A percentile compares a stretch with the other conserved stretches of the same genome.
phyloP scores from a whole-genome alignment of 495 filamentous ascomycete genomes.

The Penicillium turbatum region DNA sequence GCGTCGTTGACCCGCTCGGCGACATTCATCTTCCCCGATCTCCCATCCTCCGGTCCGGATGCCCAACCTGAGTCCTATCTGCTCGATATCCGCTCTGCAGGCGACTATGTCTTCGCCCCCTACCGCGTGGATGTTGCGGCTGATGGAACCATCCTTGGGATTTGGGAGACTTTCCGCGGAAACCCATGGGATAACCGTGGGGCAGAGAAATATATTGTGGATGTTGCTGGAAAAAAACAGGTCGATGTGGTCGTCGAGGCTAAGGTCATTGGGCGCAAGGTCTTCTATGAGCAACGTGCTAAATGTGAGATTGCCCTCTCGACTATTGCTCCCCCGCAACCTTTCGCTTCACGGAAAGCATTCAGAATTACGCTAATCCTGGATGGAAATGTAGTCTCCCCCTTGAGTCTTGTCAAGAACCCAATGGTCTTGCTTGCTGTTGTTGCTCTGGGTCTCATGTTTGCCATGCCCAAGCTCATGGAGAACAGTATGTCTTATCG shows the following conservation, averaged over 20 bases:
- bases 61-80: constrained; percentile 61
- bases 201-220: constrained; percentile 46
- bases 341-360: too few relatives aligned
- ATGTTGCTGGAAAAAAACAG: constrained; percentile 13
- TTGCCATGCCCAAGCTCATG: constrained; percentile 90
- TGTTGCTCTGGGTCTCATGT: constrained; percentile 70
- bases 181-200: constrained; percentile 85
- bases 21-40: constrained; percentile 67
- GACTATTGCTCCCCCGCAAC: too few relatives aligned
- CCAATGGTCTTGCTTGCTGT: constrained; percentile 92
- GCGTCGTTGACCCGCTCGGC: constrained; percentile 62
- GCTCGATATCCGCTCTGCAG: constrained; percentile 64
- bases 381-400: constrained; percentile 37
- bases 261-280: constrained; percentile 56
- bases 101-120: constrained; percentile 67
- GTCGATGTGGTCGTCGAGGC: constrained; percentile 52
- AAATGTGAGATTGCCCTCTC: constrained; percentile 57
- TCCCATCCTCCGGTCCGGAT: constrained; percentile 15
- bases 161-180: constrained; percentile 83
- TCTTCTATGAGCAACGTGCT: constrained; percentile 66
- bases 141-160: constrained; percentile 45
- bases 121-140: constrained; percentile 69
- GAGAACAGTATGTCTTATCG: constrained; percentile 75
- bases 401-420: constrained; percentile 74
- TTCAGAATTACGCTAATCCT: neutral